Conservation (phyloP, 306 rosid genomes). For the Castanea sativa region DNA sequence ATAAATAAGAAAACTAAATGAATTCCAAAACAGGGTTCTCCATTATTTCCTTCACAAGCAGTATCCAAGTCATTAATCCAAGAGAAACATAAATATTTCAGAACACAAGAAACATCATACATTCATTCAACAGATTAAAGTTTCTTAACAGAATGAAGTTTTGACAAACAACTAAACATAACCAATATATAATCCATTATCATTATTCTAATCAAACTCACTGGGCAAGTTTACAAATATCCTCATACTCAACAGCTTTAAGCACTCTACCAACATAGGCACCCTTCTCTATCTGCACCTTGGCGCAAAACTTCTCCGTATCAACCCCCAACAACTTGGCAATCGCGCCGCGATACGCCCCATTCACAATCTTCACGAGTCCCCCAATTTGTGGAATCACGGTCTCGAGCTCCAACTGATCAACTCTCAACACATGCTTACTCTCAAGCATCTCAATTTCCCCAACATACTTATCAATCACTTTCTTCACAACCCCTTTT, state of each 20-base stretch:
- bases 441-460: constrained; percentile 83
- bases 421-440: constrained; percentile 88
- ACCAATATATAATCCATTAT: neutral
- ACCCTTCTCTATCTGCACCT: constrained; percentile 92
- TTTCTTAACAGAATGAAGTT: neutral
- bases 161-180: neutral
- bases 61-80: neutral
- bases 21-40: no score
- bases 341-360: constrained; percentile 77
- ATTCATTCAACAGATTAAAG: neutral
- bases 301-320: constrained; percentile 65
- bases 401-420: constrained; percentile 82
- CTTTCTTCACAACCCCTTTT: constrained; percentile 74
- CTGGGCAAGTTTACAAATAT: constrained; percentile 60
- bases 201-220: constrained; percentile 17
- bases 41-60: no score
- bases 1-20: no score
- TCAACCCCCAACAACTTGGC: constrained; percentile 72
- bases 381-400: constrained; percentile 91
- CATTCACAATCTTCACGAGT: constrained; percentile 80
- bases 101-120: neutral
- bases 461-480: constrained; percentile 81
- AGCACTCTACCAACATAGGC: constrained; percentile 83
- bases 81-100: neutral
- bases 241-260: constrained; percentile 79